Evolutionary conservation across 2,329 filamentous ascomycete genomes (phyloP).

Genomic region (Thermoascus crustaceus): DNA sequence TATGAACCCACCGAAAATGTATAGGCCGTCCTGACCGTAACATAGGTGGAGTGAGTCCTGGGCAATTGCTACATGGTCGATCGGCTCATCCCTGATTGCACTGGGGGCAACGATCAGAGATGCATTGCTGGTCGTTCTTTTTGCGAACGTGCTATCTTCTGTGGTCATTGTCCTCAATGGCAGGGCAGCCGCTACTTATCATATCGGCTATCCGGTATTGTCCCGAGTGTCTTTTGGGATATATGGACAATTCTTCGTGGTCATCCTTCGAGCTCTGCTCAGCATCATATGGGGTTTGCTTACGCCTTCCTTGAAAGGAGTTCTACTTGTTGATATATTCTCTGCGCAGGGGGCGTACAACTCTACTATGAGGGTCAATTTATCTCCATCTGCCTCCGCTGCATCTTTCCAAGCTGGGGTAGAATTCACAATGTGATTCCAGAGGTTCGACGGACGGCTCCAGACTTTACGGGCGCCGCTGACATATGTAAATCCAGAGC

Average conservation of each 20-base stretch:
- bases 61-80: conserved; percentile 15
- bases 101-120: conserved; percentile 15
- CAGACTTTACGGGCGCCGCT: no score
- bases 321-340: not conserved
- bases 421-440: conserved; percentile 18
- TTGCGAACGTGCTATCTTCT: conserved; percentile 15
- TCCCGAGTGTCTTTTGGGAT: conserved; percentile 12
- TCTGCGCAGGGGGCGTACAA: conserved; percentile 16
- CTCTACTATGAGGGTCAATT: conserved; percentile 16
- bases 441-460: conserved; percentile 8
- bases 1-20: no score
- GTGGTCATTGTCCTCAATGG: conserved; percentile 15
- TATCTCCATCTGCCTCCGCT: conserved; percentile 19
- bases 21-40: not conserved
- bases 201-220: conserved; percentile 14
- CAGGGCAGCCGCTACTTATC: conserved; percentile 11
- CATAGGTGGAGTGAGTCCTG: conserved; percentile 17
- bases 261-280: conserved; percentile 11
- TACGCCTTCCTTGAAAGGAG: not conserved
- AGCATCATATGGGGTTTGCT: conserved; percentile 14
- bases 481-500: conserved; percentile 5
- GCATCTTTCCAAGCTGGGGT: conserved; percentile 18
- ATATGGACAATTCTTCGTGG: conserved; percentile 14
- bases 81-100: conserved; percentile 14
- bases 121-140: conserved; percentile 14